Base-by-base conservation (phyloP, 164 flowering plant genomes). In the Pachysandra terminalis region DNA sequence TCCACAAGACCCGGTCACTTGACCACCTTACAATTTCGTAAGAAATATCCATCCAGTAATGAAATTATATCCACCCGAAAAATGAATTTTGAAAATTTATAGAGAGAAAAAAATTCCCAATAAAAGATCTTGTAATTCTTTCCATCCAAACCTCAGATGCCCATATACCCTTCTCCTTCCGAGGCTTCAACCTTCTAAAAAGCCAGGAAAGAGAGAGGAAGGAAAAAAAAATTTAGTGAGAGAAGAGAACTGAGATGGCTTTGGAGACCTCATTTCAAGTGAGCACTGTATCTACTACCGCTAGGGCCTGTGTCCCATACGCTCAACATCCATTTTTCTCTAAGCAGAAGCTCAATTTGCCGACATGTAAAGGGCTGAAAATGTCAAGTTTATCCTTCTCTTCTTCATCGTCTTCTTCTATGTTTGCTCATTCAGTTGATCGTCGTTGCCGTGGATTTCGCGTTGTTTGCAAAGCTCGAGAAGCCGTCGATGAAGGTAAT, bases 401-500 rank as follows among this genome's bases (percentile, higher is more conserved):
- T 21, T 37, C 66, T n/a, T 24, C 23, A 4, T 59, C 64, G 21
- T 69, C 73, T 17, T 59, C 67, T 22, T 67, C 77, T 7, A 70
- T 77, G n/a, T 64, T 76, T 35, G 51, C 77, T 27, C 59, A 70
- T 19, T 66, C 82, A 0, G 19, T 58, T 35, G 35, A n/a, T 64
- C 37, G 32, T 54, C 68, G 60, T 51, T 5, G 28, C 73, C 76
- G 68, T 27, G 66, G 75, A 25, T 62, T 77, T 26, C 62, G 61
- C 57, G 17, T 82, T 40, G 77, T 85, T 15, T 88, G 90, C 84
- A 77, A 86, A 64, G 89, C 90, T 58, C 74, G 75, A 19, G 82
- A 80, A 62, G 79, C 85, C 37, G 66, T 79, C 15, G 67, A 83
- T 69, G 76, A 74, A 80, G 88, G 88, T 85, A 23, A 15, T 3